Conservation (phyloP, 2,329 filamentous ascomycete species). For the Nannizziopsis barbatae region DNA sequence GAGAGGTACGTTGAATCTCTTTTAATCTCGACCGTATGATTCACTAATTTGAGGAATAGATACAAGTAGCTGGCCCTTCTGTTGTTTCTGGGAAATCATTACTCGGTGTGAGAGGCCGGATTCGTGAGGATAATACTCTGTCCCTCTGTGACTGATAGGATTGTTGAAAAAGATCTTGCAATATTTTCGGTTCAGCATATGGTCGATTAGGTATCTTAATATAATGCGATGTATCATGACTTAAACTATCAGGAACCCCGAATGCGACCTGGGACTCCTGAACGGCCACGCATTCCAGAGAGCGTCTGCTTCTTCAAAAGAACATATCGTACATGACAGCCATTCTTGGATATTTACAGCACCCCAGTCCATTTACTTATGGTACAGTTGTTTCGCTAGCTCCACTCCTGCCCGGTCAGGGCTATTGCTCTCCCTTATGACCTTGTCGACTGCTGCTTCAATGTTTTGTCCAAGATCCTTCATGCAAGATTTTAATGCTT, state of each 20-base stretch:
- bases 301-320: neutral
- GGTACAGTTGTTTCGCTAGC: constrained; percentile 6
- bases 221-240: neutral
- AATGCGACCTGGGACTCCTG: neutral
- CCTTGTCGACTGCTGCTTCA: constrained; percentile 27
- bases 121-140: constrained; percentile 63
- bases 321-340: constrained; percentile 5
- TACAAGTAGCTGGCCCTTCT: constrained; percentile 60
- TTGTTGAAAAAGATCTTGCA: neutral
- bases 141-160: constrained; percentile 32
- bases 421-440: neutral
- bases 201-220: neutral
- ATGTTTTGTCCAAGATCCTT: constrained; percentile 45
- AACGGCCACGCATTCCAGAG: neutral
- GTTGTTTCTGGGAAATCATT: constrained; percentile 57
- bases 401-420: constrained; percentile 1
- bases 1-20: constrained; percentile 47
- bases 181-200: neutral
- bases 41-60: constrained; percentile 36
- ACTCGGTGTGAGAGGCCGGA: constrained; percentile 52
- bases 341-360: neutral
- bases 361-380: constrained; percentile 8
- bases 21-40: neutral
- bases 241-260: neutral
- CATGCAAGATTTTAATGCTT: constrained; percentile 20